Evolutionary conservation across 495 filamentous ascomycete genomes (phyloP).

Genomic region (Tetracladium setigerum): DNA sequence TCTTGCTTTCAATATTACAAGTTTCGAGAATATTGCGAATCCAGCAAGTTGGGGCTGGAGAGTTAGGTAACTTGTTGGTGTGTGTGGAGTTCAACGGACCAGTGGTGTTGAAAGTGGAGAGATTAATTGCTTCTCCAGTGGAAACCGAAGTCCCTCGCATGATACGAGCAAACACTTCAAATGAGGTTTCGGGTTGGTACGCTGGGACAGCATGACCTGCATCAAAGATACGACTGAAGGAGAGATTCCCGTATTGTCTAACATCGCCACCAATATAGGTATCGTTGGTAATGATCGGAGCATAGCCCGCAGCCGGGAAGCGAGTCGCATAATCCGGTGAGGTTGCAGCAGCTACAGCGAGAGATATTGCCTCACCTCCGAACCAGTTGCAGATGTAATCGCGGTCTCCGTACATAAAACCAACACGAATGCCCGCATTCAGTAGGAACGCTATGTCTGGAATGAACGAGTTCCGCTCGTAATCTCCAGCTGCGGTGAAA

Average conservation of each 20-base stretch:
- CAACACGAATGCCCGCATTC: conserved; percentile 52
- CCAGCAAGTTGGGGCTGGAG: conserved; percentile 46
- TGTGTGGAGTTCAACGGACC: conserved; percentile 43
- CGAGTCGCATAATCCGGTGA: conserved; percentile 27
- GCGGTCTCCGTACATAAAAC: conserved; percentile 57
- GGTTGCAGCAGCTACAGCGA: conserved; percentile 43
- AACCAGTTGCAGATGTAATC: conserved; percentile 67
- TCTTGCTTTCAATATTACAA: conserved; percentile 41
- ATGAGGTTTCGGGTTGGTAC: conserved; percentile 59
- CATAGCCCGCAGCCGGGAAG: conserved; percentile 52
- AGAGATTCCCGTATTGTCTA: conserved; percentile 59
- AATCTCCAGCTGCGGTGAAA: conserved; percentile 48
- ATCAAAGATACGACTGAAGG: conserved; percentile 62
- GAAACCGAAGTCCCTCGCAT: conserved; percentile 52
- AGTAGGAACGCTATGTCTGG: conserved; percentile 46
- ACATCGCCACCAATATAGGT: conserved; percentile 54
- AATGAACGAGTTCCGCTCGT: conserved; percentile 37
- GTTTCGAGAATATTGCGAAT: conserved; percentile 40
- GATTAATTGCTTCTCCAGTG: conserved; percentile 45
- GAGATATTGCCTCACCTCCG: conserved; percentile 52
- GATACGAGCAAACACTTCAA: conserved; percentile 58
- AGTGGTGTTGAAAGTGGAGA: conserved; percentile 41
- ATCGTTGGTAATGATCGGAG: conserved; percentile 35
- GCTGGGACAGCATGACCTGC: conserved; percentile 66
- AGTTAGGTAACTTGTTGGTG: conserved; percentile 32